A percentile compares a stretch with the other conserved stretches of the same genome.
Conservation (phyloP, 495 filamentous ascomycete genomes). For the Penicillium flavigenum region DNA sequence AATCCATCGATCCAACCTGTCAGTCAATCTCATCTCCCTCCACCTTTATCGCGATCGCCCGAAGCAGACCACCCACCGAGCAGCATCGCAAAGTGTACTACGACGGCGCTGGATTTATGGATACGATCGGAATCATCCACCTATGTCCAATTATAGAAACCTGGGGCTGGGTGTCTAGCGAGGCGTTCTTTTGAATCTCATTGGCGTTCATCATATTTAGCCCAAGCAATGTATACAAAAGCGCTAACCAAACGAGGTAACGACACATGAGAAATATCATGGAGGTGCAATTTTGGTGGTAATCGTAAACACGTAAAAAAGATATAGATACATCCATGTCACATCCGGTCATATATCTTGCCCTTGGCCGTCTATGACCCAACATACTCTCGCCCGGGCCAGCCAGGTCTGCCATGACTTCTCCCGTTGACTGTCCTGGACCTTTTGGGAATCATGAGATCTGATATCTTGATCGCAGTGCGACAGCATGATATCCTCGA, state of each 20-base stretch:
- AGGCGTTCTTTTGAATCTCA: constrained; percentile 25
- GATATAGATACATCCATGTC: neutral
- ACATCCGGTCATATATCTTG: neutral
- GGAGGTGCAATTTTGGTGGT: constrained; percentile 11
- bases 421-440: neutral
- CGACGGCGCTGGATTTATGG: neutral
- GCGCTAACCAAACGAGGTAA: constrained; percentile 17
- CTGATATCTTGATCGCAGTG: neutral
- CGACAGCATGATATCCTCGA: constrained; percentile 10
- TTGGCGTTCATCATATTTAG: constrained; percentile 23
- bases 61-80: neutral
- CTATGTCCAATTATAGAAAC: neutral
- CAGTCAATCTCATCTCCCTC: neutral
- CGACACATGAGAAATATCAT: constrained; percentile 19
- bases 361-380: constrained; percentile 18
- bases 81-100: neutral
- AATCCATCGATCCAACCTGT: neutral
- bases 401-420: constrained; percentile 33
- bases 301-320: constrained; percentile 2
- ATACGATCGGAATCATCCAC: constrained; percentile 4
- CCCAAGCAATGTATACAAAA: constrained; percentile 15
- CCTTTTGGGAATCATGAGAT: neutral
- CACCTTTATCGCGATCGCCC: neutral
- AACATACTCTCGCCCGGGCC: constrained; percentile 27
- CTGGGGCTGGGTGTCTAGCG: constrained; percentile 28